Percentiles rank a stretch among this genome's conserved stretches.
phyloP scores from a whole-genome alignment of 106 monocot genomes.

The Iris macrosiphon region DNA sequence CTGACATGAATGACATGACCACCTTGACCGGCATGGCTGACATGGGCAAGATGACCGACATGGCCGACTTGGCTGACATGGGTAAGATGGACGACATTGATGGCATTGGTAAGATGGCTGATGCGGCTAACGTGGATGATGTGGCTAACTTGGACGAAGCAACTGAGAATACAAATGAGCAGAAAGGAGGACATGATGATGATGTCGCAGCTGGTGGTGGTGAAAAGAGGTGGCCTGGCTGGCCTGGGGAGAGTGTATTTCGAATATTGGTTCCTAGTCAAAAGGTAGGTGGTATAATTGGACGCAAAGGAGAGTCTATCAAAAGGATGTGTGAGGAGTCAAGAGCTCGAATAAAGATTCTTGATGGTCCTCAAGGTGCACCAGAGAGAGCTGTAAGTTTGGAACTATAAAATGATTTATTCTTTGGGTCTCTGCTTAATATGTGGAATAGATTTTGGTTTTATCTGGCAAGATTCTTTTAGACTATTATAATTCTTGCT shows the following conservation, averaged over 20 bases:
- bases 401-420: no score
- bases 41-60: no score
- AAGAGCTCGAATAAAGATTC: slow-evolving; percentile 83
- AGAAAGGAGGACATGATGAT: slow-evolving; percentile 13
- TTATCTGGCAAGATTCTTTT: no score
- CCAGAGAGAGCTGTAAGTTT: slow-evolving; percentile 93
- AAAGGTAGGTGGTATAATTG: slow-evolving; percentile 86
- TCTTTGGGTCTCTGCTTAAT: no score
- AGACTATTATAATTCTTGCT: no score
- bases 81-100: no score
- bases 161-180: slow-evolving; percentile 9
- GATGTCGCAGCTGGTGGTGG: slow-evolving; percentile 14
- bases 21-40: no score
- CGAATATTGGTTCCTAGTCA: slow-evolving; percentile 75
- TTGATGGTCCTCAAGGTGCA: slow-evolving; percentile 74
- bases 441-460: no score
- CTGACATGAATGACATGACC: no score
- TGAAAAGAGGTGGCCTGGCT: slow-evolving; percentile 90
- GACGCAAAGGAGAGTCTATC: slow-evolving; percentile 84
- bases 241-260: slow-evolving; percentile 93
- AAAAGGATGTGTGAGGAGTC: slow-evolving; percentile 96
- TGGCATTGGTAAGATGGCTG: no score
- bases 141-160: slow-evolving; percentile 6
- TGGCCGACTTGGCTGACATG: no score
- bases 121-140: no score